Evolutionary conservation across 2,329 filamentous ascomycete genomes (phyloP).

Genomic region (Colletotrichum scovillei): DNA sequence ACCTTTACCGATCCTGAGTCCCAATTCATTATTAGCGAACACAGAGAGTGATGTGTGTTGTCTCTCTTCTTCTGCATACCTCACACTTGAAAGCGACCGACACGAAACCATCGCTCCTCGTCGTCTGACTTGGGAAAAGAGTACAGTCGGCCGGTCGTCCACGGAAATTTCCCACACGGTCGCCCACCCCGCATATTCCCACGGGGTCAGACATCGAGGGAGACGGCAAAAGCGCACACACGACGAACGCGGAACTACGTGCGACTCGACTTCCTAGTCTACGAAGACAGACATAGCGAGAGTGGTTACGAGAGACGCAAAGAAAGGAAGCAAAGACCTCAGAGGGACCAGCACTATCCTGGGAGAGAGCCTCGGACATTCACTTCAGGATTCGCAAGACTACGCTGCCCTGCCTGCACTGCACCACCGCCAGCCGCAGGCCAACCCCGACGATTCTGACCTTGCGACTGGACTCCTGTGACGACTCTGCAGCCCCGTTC

Average conservation of each 20-base stretch:
- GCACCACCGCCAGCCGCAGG: constrained; percentile 24
- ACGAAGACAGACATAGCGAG: neutral
- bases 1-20: neutral
- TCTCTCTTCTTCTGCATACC: neutral
- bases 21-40: constrained; percentile 22
- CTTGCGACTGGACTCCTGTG: constrained; percentile 18
- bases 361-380: neutral
- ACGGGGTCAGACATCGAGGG: constrained; percentile 4
- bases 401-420: neutral
- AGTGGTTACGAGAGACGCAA: neutral
- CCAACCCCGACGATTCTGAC: constrained; percentile 19
- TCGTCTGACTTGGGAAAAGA: constrained; percentile 16
- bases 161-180: neutral
- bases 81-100: neutral
- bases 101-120: neutral
- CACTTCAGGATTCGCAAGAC: neutral
- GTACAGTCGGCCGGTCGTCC: neutral
- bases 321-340: constrained; percentile 6
- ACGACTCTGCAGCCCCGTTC: constrained; percentile 32
- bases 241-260: constrained; percentile 25
- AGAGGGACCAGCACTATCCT: constrained; percentile 20
- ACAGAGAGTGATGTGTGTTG: constrained; percentile 1
- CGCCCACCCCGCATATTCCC: neutral
- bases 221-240: constrained; percentile 8
- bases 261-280: constrained; percentile 15